A percentile compares a stretch with the other conserved stretches of the same genome.
These are phyloP conservation scores for Cryptococcus wingfieldii DNA, from an alignment of 1,284 basidiomycete genomes.

Conservation along the genomic window DNA sequence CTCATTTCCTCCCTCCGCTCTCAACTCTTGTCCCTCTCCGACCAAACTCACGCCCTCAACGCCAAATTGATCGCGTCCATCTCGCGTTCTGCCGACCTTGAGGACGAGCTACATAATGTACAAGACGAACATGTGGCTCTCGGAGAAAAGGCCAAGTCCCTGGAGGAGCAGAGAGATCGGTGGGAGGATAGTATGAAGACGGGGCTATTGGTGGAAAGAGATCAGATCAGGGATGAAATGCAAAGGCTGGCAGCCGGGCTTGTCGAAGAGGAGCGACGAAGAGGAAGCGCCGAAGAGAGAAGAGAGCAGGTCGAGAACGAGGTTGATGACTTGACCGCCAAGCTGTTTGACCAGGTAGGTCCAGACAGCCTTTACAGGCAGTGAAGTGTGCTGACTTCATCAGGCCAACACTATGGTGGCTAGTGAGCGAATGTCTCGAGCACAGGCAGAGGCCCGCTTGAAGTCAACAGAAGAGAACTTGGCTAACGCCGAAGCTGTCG, in stretches of 20 bases:
- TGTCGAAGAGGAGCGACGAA: conserved; percentile 84
- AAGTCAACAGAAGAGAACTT: conserved; percentile 74
- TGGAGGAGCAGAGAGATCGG: conserved; percentile 54
- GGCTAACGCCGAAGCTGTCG: conserved; percentile 77
- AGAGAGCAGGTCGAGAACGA: conserved; percentile 75
- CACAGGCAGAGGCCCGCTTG: conserved; percentile 76
- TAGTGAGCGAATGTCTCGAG: conserved; percentile 70
- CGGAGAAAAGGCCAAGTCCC: conserved; percentile 68
- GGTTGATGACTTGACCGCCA: conserved; percentile 87
- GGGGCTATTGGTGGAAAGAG: conserved; percentile 85
- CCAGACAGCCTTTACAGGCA: background rate
- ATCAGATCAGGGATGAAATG: conserved; percentile 85
- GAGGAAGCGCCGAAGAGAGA: conserved; percentile 83
- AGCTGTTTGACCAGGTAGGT: conserved; percentile 63
- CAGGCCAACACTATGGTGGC: conserved; percentile 90
- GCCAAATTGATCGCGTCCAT: conserved; percentile 87
- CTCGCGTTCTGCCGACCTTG: conserved; percentile 85
- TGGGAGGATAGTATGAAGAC: conserved; percentile 56
- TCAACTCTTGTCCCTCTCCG: conserved; percentile 79
- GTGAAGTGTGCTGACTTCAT: conserved; percentile 2
- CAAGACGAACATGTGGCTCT: conserved; percentile 44
- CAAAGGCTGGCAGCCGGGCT: conserved; percentile 89
- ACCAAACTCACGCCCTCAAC: conserved; percentile 86
- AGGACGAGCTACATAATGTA: conserved; percentile 75
- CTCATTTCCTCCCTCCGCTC: conserved; percentile 70